A percentile compares a stretch with the other conserved stretches of the same genome.
phyloP scores from a whole-genome alignment of 257 asterid genomes.

The Gardenia jasminoides region DNA sequence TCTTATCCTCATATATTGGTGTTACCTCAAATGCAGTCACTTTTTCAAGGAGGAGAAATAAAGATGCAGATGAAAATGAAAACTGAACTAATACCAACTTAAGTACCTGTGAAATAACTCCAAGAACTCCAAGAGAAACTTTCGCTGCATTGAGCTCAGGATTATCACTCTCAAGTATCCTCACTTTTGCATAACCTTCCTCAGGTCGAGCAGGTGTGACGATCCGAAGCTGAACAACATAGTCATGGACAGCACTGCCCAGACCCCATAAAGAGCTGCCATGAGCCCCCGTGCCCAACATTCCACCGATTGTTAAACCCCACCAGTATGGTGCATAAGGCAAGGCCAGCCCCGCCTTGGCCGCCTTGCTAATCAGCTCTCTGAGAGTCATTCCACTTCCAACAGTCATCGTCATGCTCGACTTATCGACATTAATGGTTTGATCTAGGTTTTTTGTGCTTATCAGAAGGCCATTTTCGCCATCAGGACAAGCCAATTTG shows the following conservation, averaged over 20 bases:
- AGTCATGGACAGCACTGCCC: constrained; percentile 71
- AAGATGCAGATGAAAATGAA: too few relatives aligned
- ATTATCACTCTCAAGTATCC: constrained; percentile 31
- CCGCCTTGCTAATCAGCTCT: constrained; percentile 48
- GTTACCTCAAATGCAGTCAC: too few relatives aligned
- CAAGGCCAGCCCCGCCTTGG: constrained; percentile 41
- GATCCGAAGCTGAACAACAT: constrained; percentile 43
- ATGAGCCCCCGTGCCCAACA: constrained; percentile 73
- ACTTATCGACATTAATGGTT: constrained; percentile 24
- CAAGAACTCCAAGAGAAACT: constrained; percentile 74
- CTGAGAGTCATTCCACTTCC: constrained; percentile 61
- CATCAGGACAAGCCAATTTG: constrained; percentile 59
- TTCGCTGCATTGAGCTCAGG: constrained; percentile 59
- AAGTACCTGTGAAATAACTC: constrained; percentile 64
- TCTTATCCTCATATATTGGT: too few relatives aligned
- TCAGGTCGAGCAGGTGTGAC: constrained; percentile 42
- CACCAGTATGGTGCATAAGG: constrained; percentile 74
- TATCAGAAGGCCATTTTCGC: constrained; percentile 43
- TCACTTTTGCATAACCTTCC: constrained; percentile 46
- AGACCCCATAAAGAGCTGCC: constrained; percentile 72
- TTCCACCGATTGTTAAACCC: constrained; percentile 73
- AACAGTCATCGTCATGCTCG: constrained; percentile 49
- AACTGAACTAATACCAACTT: background rate
- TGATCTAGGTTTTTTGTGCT: constrained; percentile 48
- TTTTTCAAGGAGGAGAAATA: too few relatives aligned